Conservation (phyloP, 2,329 filamentous ascomycete genomes). For the Ceratocystis albifundus region DNA sequence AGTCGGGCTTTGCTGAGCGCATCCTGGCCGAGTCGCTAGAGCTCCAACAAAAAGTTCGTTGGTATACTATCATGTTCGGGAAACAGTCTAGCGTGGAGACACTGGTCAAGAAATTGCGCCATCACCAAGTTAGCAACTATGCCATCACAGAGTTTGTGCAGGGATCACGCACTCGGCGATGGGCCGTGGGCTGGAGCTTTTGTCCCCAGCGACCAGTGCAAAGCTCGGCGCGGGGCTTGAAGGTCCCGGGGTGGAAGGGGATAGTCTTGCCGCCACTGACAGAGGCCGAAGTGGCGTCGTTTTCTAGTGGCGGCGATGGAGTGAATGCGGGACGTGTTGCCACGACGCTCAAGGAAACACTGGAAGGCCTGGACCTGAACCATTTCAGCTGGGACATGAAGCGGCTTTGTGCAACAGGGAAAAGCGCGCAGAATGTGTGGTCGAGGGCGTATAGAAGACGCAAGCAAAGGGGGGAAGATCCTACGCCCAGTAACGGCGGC, state of each 20-base stretch:
- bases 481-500: slow-evolving; percentile 16
- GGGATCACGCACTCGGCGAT: slow-evolving; percentile 65
- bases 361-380: slow-evolving; percentile 46
- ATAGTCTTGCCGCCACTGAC: slow-evolving; percentile 35
- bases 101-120: slow-evolving; percentile 48
- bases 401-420: slow-evolving; percentile 46
- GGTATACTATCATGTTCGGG: slow-evolving; percentile 89
- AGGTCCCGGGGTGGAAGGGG: slow-evolving; percentile 33
- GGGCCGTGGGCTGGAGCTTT: slow-evolving; percentile 87
- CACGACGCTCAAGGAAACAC: slow-evolving; percentile 33
- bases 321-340: slow-evolving; percentile 31
- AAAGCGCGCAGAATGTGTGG: slow-evolving; percentile 57
- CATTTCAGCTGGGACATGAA: slow-evolving; percentile 52
- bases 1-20: slow-evolving; percentile 59
- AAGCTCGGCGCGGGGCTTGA: slow-evolving; percentile 36
- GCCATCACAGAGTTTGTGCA: slow-evolving; percentile 72
- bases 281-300: slow-evolving; percentile 35
- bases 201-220: slow-evolving; percentile 49
- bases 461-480: slow-evolving; percentile 23
- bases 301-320: slow-evolving; percentile 34
- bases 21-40: slow-evolving; percentile 59
- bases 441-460: neutral
- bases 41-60: slow-evolving; percentile 53
- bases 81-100: slow-evolving; percentile 59
- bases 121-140: slow-evolving; percentile 57